Percentiles rank a stretch among this genome's conserved stretches.
Conservation (phyloP, 768 basidiomycete species). For the Leccinum aurantiacum region DNA sequence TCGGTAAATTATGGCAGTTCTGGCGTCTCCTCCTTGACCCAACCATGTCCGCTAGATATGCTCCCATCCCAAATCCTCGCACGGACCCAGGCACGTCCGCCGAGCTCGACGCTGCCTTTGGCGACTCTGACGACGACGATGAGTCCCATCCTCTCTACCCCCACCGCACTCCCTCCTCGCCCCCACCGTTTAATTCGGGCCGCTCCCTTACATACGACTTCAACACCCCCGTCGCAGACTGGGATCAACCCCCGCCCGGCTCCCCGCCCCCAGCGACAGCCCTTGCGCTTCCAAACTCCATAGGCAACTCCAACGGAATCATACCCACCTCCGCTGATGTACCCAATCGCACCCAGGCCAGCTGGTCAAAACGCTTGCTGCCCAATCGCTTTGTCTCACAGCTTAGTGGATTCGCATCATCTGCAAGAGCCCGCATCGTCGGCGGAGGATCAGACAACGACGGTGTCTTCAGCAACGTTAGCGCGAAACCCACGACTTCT, state of each 20-base stretch:
- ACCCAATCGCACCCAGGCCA: constrained; percentile 28
- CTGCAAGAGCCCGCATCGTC: constrained; percentile 35
- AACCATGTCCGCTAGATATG: constrained; percentile 60
- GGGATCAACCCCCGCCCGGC: constrained; percentile 80
- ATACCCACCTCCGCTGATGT: constrained; percentile 50
- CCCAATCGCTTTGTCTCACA: constrained; percentile 51
- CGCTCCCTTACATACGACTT: constrained; percentile 67
- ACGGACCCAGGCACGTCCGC: constrained; percentile 46
- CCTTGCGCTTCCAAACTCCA: constrained; percentile 63
- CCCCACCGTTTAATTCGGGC: not conserved
- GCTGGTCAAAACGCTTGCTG: constrained; percentile 62
- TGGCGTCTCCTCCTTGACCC: not conserved
- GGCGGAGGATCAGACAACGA: constrained; percentile 77
- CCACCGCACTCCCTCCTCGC: constrained; percentile 25
- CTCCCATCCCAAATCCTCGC: constrained; percentile 60
- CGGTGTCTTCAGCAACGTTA: constrained; percentile 95
- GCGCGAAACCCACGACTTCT: constrained; percentile 69
- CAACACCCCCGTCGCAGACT: constrained; percentile 63
- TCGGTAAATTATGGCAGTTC: not conserved
- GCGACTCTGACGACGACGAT: constrained; percentile 71
- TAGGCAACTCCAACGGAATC: constrained; percentile 74
- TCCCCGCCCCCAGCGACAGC: constrained; percentile 70
- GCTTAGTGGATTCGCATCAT: constrained; percentile 42
- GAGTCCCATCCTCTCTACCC: constrained; percentile 55
- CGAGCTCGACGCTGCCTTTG: constrained; percentile 88